phyloP scores from a whole-genome alignment of 2,329 filamentous ascomycete species.

The Epichloe hybrida region DNA sequence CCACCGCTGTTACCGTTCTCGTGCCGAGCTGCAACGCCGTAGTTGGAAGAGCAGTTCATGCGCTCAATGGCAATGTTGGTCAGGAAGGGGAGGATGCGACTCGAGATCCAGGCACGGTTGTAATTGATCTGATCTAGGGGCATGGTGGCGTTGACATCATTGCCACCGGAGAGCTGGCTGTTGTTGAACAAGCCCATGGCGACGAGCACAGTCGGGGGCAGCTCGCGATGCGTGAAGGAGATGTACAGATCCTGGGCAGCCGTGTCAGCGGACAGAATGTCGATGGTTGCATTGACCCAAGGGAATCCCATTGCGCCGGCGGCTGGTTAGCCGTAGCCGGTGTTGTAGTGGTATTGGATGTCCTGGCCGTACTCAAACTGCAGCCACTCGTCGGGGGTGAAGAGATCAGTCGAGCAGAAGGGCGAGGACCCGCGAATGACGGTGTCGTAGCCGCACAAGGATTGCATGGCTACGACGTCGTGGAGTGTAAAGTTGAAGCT shows the following conservation, averaged over 20 bases:
- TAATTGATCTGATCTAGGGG: slow-evolving; percentile 49
- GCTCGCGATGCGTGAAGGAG: slow-evolving; percentile 55
- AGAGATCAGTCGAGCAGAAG: slow-evolving; percentile 47
- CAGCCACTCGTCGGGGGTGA: slow-evolving; percentile 51
- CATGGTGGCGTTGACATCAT: slow-evolving; percentile 48
- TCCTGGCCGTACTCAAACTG: slow-evolving; percentile 52
- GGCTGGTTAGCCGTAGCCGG: slow-evolving; percentile 47
- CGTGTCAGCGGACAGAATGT: slow-evolving; percentile 28
- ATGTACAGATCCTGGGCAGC: slow-evolving; percentile 46
- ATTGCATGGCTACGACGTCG: slow-evolving; percentile 53
- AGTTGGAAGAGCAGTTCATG: slow-evolving; percentile 34
- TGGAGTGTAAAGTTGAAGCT: slow-evolving; percentile 49
- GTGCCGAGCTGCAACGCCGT: background rate
- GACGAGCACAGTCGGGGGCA: slow-evolving; percentile 52
- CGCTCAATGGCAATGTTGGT: slow-evolving; percentile 54
- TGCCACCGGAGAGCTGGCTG: slow-evolving; percentile 37
- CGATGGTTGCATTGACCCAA: slow-evolving; percentile 53
- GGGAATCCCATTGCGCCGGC: slow-evolving; percentile 45
- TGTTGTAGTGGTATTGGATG: slow-evolving; percentile 50
- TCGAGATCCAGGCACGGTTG: slow-evolving; percentile 48
- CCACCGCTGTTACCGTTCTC: background rate
- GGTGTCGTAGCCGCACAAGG: slow-evolving; percentile 52
- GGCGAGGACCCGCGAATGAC: slow-evolving; percentile 48
- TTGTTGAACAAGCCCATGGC: slow-evolving; percentile 60
- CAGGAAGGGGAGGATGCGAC: slow-evolving; percentile 50